Base-by-base conservation (phyloP, 371 early-diverging fungal species). In the Mortierella sp. region DNA sequence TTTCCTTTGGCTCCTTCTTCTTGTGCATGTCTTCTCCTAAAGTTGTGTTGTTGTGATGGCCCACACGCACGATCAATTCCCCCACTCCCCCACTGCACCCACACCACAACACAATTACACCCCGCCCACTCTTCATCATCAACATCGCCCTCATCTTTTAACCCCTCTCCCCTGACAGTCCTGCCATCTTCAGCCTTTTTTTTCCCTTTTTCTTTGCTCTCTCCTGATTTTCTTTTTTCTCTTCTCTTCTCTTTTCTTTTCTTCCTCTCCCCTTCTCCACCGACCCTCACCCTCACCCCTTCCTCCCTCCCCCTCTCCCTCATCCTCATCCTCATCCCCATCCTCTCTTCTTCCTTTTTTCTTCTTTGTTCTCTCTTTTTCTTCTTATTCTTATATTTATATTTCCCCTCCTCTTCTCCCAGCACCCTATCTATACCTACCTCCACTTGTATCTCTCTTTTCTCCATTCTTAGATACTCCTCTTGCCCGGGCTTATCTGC, bases 401-500 rank as follows among this genome's bases (percentile, higher is more conserved):
- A 11, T 47, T 48, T 45, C 42, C n/a, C 45, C 34, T 65, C 21
- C 50, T 31, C 45, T 28, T 72, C 45, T 58, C 28, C 16, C 65
- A 31, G 31, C n/a, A 8, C 26, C 45, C 24, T 4, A 44, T 34
- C 63, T 19, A 6, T 50, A 24, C 58, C 42, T 63, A 10, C 60
- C 50, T n/a, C 24, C 34, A 52, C 31, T 50, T 68, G 47, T 28
- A 68, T 42, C 19, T 68, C 70, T 65, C 50, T 11, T 14, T 58
- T 28, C 11, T 28, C 52, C 50, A 24, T 26, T 34, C 31, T 26
- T 52, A 54, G 34, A 44, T 42, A 16, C 57, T 9, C 34, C 63
- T 72, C 47, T 75, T 63, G 24, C 72, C 55, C 31, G 73, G 44
- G 57, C 45, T 80, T 16, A 42, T 48, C 57, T n/a, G 58, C n/a